A percentile compares a stretch with the other conserved stretches of the same genome.
These are phyloP conservation scores for Amaranthus hypochondriacus DNA, from an alignment of 148 eudicot species.

Conservation along the genomic window DNA sequence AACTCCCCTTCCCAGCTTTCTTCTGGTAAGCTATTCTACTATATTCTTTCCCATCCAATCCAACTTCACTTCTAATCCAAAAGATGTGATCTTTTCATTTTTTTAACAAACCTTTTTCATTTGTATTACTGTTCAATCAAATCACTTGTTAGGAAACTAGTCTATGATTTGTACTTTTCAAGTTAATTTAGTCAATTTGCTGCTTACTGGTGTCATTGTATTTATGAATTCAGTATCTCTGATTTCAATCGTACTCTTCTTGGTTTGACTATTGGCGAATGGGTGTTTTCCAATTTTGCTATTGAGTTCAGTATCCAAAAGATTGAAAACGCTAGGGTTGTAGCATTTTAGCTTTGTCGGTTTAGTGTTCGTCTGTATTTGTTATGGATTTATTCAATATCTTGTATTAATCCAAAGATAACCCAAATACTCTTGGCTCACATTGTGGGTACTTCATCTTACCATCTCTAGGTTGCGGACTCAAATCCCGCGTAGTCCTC, in stretches of 20 bases:
- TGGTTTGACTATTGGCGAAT: slow-evolving; percentile 1
- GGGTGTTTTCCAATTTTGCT: not conserved
- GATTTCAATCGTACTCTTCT: not conserved
- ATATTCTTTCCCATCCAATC: not conserved
- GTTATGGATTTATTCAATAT: no score
- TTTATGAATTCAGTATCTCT: slow-evolving; percentile 13
- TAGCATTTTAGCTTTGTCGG: no score
- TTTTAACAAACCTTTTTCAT: not conserved
- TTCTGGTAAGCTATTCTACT: slow-evolving; percentile 30
- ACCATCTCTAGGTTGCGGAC: no score
- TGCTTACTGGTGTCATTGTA: slow-evolving; percentile 3
- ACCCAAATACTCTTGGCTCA: no score
- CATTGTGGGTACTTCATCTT: no score
- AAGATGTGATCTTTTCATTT: slow-evolving; percentile 5
- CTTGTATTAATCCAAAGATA: no score
- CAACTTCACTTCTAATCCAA: not conserved
- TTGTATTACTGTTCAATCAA: not conserved
- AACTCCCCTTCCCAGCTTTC: slow-evolving; percentile 30
- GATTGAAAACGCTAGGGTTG: not conserved
- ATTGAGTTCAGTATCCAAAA: not conserved
- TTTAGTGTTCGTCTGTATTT: no score
- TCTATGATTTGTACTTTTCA: slow-evolving; percentile 3
- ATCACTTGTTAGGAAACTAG: not conserved
- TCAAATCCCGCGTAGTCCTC: no score
- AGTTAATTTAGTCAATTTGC: slow-evolving; percentile 17